phyloP scores from a whole-genome alignment of 78 protist species.

The Dictyostelium brefeldianum region DNA sequence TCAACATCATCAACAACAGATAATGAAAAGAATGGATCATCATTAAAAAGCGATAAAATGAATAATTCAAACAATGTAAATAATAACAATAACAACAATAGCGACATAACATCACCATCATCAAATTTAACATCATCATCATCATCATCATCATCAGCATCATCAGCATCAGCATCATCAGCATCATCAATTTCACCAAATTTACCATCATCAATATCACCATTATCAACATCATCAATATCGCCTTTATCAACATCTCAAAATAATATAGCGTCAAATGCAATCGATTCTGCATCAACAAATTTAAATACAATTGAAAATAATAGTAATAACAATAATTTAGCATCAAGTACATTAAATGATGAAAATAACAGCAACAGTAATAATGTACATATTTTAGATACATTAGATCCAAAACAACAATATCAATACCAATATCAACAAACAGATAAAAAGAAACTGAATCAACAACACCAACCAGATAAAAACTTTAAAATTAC shows the following conservation, averaged over 20 bases:
- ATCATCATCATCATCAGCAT: constrained; percentile 1
- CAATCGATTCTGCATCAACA: not conserved
- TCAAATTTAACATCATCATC: not conserved
- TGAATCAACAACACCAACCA: not conserved
- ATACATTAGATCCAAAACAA: not conserved
- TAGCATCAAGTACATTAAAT: constrained; percentile 4
- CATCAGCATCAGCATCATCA: not conserved
- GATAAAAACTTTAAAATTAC: constrained; percentile 6
- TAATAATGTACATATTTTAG: not conserved
- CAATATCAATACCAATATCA: not conserved
- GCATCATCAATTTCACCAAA: not conserved
- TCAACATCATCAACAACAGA: not conserved
- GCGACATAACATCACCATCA: not conserved
- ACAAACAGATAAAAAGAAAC: no score
- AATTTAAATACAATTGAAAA: not conserved
- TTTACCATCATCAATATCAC: not conserved
- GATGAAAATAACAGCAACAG: not conserved
- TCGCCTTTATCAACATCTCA: not conserved
- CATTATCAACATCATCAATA: not conserved
- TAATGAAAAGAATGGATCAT: not conserved
- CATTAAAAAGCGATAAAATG: not conserved
- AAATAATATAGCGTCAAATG: not conserved
- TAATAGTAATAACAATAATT: not conserved
- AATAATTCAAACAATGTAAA: not conserved
- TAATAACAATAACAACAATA: not conserved